Conservation (phyloP, 208 protist species). For the Leishmania tropica region DNA sequence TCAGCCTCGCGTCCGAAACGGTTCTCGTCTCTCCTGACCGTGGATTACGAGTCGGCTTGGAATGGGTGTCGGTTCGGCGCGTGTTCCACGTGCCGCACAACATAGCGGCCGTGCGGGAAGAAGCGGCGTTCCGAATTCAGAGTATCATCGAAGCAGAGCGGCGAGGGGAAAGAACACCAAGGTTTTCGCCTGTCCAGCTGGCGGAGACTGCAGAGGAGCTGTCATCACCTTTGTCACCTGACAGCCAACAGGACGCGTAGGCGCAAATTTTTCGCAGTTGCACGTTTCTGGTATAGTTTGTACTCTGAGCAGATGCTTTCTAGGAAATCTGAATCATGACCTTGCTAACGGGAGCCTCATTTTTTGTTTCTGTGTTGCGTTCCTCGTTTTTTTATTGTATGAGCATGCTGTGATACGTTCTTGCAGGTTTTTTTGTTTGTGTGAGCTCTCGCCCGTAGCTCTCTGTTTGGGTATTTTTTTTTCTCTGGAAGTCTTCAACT, state of each 20-base stretch:
- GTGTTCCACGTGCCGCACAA: conserved; percentile 54
- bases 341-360: too few relatives aligned
- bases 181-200: conserved; percentile 17
- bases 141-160: conserved; percentile 29
- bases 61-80: conserved; percentile 48
- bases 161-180: conserved; percentile 23
- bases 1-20: conserved; percentile 30
- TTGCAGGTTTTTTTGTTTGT: background rate
- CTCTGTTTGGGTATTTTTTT: background rate
- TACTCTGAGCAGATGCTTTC: background rate
- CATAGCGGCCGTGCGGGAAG: conserved; percentile 31
- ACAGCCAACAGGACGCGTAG: background rate
- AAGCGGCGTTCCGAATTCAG: conserved; percentile 18
- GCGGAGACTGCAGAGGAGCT: background rate
- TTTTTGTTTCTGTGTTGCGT: background rate
- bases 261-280: background rate
- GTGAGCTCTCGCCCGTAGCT: background rate
- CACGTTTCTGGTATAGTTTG: background rate
- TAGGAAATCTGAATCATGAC: background rate
- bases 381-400: background rate
- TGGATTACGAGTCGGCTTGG: conserved; percentile 34
- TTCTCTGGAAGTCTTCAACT: background rate
- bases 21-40: conserved; percentile 59
- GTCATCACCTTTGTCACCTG: conserved; percentile 1
- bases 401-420: background rate